phyloP scores from a whole-genome alignment of 2,329 filamentous ascomycete species.

The Ambrosiella beaveri region DNA sequence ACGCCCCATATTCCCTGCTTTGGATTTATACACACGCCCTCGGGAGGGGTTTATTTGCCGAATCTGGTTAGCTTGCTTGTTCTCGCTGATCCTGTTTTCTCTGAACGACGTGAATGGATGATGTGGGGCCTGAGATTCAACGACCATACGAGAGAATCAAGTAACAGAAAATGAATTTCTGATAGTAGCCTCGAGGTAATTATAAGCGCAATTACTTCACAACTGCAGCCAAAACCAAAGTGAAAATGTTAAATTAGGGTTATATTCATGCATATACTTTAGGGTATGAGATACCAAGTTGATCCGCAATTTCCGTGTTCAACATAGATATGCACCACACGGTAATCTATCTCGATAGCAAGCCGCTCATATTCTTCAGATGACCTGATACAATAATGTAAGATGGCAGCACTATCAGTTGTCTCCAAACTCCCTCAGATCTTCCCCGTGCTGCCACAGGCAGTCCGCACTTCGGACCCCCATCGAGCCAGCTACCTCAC shows the following conservation, averaged over 20 bases:
- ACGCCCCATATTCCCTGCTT: conserved; percentile 1
- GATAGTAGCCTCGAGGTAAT: not conserved
- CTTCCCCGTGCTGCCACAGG: not conserved
- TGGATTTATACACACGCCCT: not conserved
- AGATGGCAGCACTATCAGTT: not conserved
- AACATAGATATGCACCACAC: not conserved
- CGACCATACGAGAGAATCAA: not conserved
- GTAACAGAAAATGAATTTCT: not conserved
- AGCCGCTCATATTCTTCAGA: not conserved
- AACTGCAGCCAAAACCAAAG: no score
- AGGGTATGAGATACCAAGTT: not conserved
- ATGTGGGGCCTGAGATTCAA: not conserved
- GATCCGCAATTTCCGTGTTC: not conserved
- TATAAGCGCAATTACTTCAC: not conserved
- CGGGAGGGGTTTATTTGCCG: not conserved
- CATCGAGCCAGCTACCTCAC: not conserved
- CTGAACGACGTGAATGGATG: conserved; percentile 1
- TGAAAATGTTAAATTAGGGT: not conserved
- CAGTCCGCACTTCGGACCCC: not conserved
- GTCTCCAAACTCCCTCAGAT: not conserved
- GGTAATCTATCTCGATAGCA: not conserved
- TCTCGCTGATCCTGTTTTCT: not conserved
- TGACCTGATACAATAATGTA: not conserved
- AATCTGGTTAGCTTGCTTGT: not conserved
- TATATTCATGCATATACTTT: not conserved